Evolutionary conservation across 2,329 filamentous ascomycete genomes (phyloP).

Genomic region (Neonectria faginata): DNA sequence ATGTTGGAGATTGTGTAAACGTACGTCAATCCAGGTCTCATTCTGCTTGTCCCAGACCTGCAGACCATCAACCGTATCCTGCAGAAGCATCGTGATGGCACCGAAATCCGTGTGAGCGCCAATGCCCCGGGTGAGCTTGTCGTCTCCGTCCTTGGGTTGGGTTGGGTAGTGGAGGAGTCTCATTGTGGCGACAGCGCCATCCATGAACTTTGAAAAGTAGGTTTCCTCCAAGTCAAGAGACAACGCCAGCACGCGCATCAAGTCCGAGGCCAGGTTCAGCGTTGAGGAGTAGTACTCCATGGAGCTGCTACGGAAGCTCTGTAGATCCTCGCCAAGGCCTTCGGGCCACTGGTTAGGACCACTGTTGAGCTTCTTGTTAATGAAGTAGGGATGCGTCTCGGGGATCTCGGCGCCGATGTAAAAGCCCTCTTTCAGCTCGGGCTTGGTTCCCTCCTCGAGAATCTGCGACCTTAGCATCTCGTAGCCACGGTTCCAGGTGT

Average conservation of each 20-base stretch:
- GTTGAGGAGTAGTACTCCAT: slow-evolving; percentile 56
- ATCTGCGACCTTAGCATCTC: slow-evolving; percentile 60
- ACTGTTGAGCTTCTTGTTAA: slow-evolving; percentile 55
- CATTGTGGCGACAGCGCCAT: slow-evolving; percentile 57
- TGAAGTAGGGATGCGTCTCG: slow-evolving; percentile 54
- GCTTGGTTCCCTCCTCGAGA: slow-evolving; percentile 56
- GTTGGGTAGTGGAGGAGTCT: slow-evolving; percentile 64
- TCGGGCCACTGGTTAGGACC: slow-evolving; percentile 59
- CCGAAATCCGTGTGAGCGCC: slow-evolving; percentile 68
- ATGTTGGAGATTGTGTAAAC: not conserved
- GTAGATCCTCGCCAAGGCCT: slow-evolving; percentile 45
- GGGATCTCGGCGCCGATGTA: slow-evolving; percentile 55
- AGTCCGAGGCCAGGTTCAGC: slow-evolving; percentile 52
- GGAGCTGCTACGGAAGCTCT: slow-evolving; percentile 52
- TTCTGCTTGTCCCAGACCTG: slow-evolving; percentile 61
- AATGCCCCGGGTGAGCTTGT: slow-evolving; percentile 51
- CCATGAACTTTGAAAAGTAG: slow-evolving; percentile 58
- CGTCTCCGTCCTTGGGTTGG: slow-evolving; percentile 49
- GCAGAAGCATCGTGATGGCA: slow-evolving; percentile 66
- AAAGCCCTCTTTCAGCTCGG: slow-evolving; percentile 60
- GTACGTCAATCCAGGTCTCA: slow-evolving; percentile 57
- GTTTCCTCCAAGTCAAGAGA: slow-evolving; percentile 55
- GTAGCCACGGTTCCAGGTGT: slow-evolving; percentile 61
- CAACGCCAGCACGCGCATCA: slow-evolving; percentile 57
- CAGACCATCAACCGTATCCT: slow-evolving; percentile 62